Evolutionary conservation across 768 basidiomycete species (phyloP).

Genomic region (Suillus decipiens): DNA sequence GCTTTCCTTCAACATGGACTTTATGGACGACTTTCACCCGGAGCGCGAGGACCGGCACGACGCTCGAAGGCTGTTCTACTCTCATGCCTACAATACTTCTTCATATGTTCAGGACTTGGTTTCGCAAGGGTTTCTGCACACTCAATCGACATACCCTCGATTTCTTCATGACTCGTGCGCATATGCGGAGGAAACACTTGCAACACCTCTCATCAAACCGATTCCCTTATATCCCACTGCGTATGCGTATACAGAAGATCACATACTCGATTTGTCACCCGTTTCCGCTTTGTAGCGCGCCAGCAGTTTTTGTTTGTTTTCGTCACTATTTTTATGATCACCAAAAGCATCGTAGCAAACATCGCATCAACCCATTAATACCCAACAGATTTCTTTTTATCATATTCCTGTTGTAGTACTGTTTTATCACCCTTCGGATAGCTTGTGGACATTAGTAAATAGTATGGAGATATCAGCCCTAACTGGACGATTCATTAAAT

Average conservation of each 20-base stretch:
- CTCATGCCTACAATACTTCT: neutral
- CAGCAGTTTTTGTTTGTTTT: neutral
- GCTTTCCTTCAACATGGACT: neutral
- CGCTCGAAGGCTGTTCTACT: constrained; percentile 14
- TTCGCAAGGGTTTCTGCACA: constrained; percentile 5
- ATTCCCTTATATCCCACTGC: constrained; percentile 31
- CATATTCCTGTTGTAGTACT: neutral
- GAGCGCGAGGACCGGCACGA: constrained; percentile 17
- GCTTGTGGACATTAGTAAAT: neutral
- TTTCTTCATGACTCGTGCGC: constrained; percentile 1
- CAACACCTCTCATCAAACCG: constrained; percentile 29
- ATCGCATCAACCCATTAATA: neutral
- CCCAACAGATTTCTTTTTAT: neutral
- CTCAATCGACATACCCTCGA: constrained; percentile 3
- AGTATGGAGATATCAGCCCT: neutral
- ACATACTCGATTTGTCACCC: constrained; percentile 6
- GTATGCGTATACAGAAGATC: constrained; percentile 22
- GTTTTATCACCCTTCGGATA: neutral
- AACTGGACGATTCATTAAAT: neutral
- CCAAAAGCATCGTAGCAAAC: neutral
- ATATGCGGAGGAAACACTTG: constrained; percentile 14
- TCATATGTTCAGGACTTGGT: constrained; percentile 13
- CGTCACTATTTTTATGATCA: neutral
- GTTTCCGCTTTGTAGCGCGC: constrained; percentile 9
- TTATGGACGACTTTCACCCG: neutral